Base-by-base conservation (phyloP, 495 filamentous ascomycete genomes). In the Hyphodiscus hymeniophilus region DNA sequence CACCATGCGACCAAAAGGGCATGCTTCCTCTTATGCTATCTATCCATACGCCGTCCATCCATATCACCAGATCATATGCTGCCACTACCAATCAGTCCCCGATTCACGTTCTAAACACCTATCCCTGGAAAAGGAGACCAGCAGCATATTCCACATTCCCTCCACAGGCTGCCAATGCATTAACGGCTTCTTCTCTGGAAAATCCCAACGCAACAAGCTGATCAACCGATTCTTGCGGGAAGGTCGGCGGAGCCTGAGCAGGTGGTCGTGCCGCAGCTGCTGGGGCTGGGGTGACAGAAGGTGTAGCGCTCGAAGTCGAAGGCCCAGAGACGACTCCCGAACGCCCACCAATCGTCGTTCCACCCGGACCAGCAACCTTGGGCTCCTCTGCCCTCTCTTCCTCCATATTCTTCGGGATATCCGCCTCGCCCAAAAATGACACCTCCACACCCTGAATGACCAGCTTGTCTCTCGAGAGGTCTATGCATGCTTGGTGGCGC, bases 61-160 rank as follows among this genome's bases (percentile, higher is more conserved):
- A 12, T 21, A 40, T 17, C 8, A 7, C 30, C n/a, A 33, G 30
- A 7, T 36, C 17, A 36, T 36, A 15, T 18, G 17, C 17, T 15
- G 6, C 31, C 33, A 23, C 32, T 30, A 16, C 21, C n/a, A n/a
- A n/a, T n/a, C n/a, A n/a, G n/a, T n/a, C 18, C 11, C 20, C 31
- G 30, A 6, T 26, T 13, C n/a, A n/a, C n/a, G n/a, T n/a, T n/a
- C n/a, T n/a, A n/a, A n/a, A n/a, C n/a, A n/a, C 16, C 13, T 56
- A 71, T 22, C 69, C 65, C 38, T 80, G 69, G 62, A 95, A 85
- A 50, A 96, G 69, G 39, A 96, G 75, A 35, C 85, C 82, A 42
- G 91, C 89, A 16, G 92, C 92, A 45, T 81, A 75, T 42, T 96
- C 84, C 24, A 96, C 74, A 62, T 97, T 85, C 6, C 92, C 92